Evolutionary conservation across 2,329 filamentous ascomycete genomes (phyloP).

Genomic region (Fusarium sp.): DNA sequence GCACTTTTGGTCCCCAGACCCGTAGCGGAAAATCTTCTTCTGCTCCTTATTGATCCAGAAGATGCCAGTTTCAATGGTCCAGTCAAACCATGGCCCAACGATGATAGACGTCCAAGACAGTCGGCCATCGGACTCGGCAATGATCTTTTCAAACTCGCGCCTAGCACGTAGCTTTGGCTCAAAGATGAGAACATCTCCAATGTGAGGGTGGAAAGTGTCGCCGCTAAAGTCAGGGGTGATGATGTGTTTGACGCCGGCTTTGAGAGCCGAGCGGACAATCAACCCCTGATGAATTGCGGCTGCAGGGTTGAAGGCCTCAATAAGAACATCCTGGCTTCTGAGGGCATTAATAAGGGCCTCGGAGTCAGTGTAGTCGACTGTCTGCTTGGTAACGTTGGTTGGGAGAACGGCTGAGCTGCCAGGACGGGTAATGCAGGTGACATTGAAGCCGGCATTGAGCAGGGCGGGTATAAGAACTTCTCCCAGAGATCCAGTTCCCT

Average conservation of each 20-base stretch:
- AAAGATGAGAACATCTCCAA: background rate
- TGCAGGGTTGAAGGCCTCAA: background rate
- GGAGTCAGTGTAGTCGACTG: background rate
- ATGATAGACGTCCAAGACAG: background rate
- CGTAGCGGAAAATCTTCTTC: background rate
- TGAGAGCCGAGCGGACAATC: background rate
- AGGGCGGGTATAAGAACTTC: background rate
- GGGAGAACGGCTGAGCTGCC: background rate
- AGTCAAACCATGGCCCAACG: background rate
- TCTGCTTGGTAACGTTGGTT: background rate
- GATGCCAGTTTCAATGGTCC: background rate
- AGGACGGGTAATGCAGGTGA: background rate
- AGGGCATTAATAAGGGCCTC: background rate
- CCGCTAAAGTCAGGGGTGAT: background rate
- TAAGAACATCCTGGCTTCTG: background rate
- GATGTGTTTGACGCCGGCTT: background rate
- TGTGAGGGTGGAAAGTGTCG: background rate
- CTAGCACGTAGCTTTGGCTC: background rate
- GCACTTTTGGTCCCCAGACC: constrained; percentile 17
- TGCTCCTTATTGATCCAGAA: background rate
- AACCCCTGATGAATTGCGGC: background rate
- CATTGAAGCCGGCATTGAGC: background rate
- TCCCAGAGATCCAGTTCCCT: background rate
- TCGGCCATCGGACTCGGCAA: background rate
- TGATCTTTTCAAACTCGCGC: background rate